A percentile compares a stretch with the other conserved stretches of the same genome.
Conservation (phyloP, 495 filamentous ascomycete species). For the Penicillium canescens region DNA sequence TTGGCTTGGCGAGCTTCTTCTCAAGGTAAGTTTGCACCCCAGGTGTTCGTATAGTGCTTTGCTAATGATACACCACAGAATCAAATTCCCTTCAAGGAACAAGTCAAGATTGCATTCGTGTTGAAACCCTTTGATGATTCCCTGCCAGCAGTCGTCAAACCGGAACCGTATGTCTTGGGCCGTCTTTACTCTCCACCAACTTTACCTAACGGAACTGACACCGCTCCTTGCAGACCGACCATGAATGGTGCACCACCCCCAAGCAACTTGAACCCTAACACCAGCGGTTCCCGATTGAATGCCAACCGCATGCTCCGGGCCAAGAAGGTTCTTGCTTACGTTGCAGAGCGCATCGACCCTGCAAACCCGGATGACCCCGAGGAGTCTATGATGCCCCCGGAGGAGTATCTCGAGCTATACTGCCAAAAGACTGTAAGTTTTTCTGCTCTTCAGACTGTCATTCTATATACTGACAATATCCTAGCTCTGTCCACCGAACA, state of each 20-base stretch:
- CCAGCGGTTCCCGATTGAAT: conserved; percentile 81
- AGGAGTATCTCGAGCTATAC: conserved; percentile 91
- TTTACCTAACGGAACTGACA: conserved; percentile 11
- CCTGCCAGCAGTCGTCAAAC: conserved; percentile 66
- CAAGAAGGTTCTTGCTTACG: conserved; percentile 91
- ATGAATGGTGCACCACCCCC: conserved; percentile 22
- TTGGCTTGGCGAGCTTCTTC: conserved; percentile 90
- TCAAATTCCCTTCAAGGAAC: conserved; percentile 82
- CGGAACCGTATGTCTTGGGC: conserved; percentile 50
- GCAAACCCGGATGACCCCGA: conserved; percentile 50
- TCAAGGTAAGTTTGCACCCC: conserved; percentile 53
- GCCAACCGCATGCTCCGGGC: conserved; percentile 95
- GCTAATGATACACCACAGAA: conserved; percentile 53
- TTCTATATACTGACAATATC: conserved; percentile 10
- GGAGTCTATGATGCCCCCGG: conserved; percentile 67
- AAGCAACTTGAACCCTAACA: conserved; percentile 14
- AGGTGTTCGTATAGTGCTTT: background rate
- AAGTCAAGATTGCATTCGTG: conserved; percentile 89
- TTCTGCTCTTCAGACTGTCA: conserved; percentile 4
- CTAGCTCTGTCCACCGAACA: conserved; percentile 64
- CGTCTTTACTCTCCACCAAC: background rate
- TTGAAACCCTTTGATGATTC: conserved; percentile 79
- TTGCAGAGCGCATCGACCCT: conserved; percentile 86
- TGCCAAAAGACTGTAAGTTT: conserved; percentile 82
- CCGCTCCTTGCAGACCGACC: conserved; percentile 16